Percentiles rank a stretch among this genome's conserved stretches.
Evolutionary conservation across 176 grass and related monocot genomes (phyloP).

Genomic region (Hyparrhenia diplandra): DNA sequence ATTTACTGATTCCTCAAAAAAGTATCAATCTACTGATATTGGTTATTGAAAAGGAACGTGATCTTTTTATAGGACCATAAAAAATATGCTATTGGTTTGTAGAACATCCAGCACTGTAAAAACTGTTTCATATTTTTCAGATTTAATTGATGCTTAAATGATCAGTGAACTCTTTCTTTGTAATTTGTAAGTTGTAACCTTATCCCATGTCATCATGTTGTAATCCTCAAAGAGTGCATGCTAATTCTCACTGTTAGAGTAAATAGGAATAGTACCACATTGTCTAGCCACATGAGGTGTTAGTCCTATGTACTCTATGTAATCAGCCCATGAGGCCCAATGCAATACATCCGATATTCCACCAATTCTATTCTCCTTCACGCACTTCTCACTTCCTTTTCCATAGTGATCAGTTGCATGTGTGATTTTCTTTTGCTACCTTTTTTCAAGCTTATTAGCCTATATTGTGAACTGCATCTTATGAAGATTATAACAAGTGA

Average conservation of each 20-base stretch:
- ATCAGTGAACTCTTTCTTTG: not conserved
- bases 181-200: slow-evolving; percentile 1
- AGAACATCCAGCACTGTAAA: not conserved
- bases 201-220: not conserved
- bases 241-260: not conserved
- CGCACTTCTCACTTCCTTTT: not conserved
- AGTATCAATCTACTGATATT: not conserved
- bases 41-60: not conserved
- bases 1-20: not conserved
- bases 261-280: too few relatives aligned
- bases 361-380: too few relatives aligned
- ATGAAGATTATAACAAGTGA: not conserved
- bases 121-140: not conserved
- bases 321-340: too few relatives aligned
- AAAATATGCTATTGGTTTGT: not conserved
- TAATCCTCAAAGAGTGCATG: not conserved
- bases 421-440: not conserved
- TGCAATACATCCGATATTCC: too few relatives aligned
- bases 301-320: too few relatives aligned
- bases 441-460: not conserved
- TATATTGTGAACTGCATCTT: not conserved
- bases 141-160: slow-evolving; percentile 6
- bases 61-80: not conserved
- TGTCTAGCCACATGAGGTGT: too few relatives aligned
- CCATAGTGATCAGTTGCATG: not conserved